Conservation (phyloP, 305 asterid genomes). For the Petunia hybrid region DNA sequence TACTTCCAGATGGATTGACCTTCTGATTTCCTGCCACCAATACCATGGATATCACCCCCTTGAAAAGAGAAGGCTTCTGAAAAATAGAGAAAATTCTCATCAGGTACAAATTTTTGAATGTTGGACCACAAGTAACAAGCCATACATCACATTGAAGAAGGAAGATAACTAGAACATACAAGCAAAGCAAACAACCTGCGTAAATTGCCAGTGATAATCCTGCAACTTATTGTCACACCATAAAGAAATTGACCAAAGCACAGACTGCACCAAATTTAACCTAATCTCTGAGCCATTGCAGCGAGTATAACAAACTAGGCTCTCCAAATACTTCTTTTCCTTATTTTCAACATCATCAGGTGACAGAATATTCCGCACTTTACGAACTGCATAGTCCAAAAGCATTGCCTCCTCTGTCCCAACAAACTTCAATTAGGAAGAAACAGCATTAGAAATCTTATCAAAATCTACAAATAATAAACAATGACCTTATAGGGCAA, state of each 20-base stretch:
- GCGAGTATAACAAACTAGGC: conserved; percentile 62
- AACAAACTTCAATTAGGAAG: conserved; percentile 69
- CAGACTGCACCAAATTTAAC: conserved; percentile 68
- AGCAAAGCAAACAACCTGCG: conserved; percentile 59
- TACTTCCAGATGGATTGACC: conserved; percentile 51
- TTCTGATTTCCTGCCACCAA: conserved; percentile 60
- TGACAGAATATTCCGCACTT: conserved; percentile 63
- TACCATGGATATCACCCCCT: conserved; percentile 70
- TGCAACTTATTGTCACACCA: conserved; percentile 90
- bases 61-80: conserved; percentile 76
- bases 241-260: conserved; percentile 69
- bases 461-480: conserved; percentile 20
- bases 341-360: conserved; percentile 58
- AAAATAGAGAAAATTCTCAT: conserved; percentile 46
- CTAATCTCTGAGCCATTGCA: conserved; percentile 54
- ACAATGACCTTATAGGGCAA: conserved; percentile 5
- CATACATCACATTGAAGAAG: conserved; percentile 31
- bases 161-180: not conserved
- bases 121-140: conserved; percentile 32
- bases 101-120: conserved; percentile 45
- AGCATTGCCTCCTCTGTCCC: conserved; percentile 70
- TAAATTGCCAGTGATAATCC: conserved; percentile 84
- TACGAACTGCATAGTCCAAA: conserved; percentile 70
- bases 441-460: conserved; percentile 43
- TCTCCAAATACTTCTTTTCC: conserved; percentile 71